These are phyloP conservation scores for Sphaceloma murrayae DNA, from an alignment of 2,329 filamentous ascomycete genomes.

Conservation along the genomic window DNA sequence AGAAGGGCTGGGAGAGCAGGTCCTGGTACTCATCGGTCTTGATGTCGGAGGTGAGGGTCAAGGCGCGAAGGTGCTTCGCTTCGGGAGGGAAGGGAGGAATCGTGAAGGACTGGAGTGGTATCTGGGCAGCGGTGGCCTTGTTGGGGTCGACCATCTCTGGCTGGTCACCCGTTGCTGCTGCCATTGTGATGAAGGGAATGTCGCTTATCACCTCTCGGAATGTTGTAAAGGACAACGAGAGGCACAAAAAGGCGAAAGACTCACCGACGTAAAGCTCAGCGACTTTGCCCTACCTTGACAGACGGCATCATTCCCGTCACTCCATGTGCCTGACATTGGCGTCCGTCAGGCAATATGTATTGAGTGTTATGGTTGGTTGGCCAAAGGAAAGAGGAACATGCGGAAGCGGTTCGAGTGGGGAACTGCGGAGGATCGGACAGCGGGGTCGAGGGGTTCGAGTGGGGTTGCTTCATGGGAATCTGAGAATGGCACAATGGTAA, in stretches of 20 bases:
- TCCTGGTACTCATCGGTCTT: slow-evolving; percentile 38
- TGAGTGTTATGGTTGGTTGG: neutral
- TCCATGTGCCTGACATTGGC: slow-evolving; percentile 12
- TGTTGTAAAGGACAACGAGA: neutral
- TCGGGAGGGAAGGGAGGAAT: slow-evolving; percentile 38
- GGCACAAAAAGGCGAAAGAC: neutral
- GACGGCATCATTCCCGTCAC: neutral
- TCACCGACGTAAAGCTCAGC: neutral
- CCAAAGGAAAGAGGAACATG: slow-evolving; percentile 7
- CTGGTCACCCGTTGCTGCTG: slow-evolving; percentile 6
- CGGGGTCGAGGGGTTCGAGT: slow-evolving; percentile 12
- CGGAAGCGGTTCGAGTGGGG: neutral
- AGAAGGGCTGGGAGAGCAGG: slow-evolving; percentile 30
- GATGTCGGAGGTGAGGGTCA: slow-evolving; percentile 43
- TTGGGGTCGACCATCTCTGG: slow-evolving; percentile 21
- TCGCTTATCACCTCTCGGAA: neutral
- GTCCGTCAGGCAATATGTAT: neutral
- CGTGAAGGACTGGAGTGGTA: slow-evolving; percentile 38
- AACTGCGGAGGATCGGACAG: slow-evolving; percentile 10
- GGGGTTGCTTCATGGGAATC: slow-evolving; percentile 15
- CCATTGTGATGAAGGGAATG: slow-evolving; percentile 9
- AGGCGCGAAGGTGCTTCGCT: slow-evolving; percentile 35
- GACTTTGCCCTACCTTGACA: slow-evolving; percentile 1
- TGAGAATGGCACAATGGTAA: too few species aligned
- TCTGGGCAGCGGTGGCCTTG: slow-evolving; percentile 36